phyloP scores from a whole-genome alignment of 2,329 filamentous ascomycete genomes.

The Xylariaceae sp. region DNA sequence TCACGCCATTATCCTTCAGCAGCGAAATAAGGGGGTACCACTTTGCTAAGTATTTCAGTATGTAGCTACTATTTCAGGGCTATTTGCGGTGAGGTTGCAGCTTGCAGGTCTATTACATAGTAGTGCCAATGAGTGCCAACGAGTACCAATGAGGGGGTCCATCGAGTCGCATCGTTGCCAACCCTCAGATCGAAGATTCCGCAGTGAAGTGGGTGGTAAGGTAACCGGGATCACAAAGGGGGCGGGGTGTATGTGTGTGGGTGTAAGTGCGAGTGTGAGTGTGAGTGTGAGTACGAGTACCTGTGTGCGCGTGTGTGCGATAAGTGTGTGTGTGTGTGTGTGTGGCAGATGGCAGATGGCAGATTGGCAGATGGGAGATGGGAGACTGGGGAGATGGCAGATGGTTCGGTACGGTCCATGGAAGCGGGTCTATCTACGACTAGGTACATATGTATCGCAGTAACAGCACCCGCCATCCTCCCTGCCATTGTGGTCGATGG shows the following conservation, averaged over 20 bases:
- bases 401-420: slow-evolving; percentile 25
- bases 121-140: too few relatives aligned
- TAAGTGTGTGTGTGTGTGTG: slow-evolving; percentile 12
- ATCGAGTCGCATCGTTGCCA: slow-evolving; percentile 29
- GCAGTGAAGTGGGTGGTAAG: slow-evolving; percentile 27
- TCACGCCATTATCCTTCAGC: slow-evolving; percentile 32
- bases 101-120: slow-evolving; percentile 19
- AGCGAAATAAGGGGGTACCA: slow-evolving; percentile 31
- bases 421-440: slow-evolving; percentile 11
- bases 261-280: slow-evolving; percentile 18
- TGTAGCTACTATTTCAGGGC: slow-evolving; percentile 27
- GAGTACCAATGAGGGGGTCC: slow-evolving; percentile 23
- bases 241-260: too few relatives aligned
- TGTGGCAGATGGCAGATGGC: slow-evolving; percentile 19
- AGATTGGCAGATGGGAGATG: too few relatives aligned
- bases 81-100: slow-evolving; percentile 26
- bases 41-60: too few relatives aligned
- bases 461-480: too few relatives aligned
- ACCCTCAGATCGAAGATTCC: slow-evolving; percentile 30
- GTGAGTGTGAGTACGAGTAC: too few relatives aligned
- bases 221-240: slow-evolving; percentile 15
- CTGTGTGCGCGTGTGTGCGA: slow-evolving; percentile 19
- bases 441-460: too few relatives aligned
- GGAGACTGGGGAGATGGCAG: too few relatives aligned
- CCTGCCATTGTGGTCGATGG: not conserved